Evolutionary conservation across 2,329 filamentous ascomycete genomes (phyloP), one percentile per base, ranked within the genome.

Genomic region (Trichoderma harzianum): DNA sequence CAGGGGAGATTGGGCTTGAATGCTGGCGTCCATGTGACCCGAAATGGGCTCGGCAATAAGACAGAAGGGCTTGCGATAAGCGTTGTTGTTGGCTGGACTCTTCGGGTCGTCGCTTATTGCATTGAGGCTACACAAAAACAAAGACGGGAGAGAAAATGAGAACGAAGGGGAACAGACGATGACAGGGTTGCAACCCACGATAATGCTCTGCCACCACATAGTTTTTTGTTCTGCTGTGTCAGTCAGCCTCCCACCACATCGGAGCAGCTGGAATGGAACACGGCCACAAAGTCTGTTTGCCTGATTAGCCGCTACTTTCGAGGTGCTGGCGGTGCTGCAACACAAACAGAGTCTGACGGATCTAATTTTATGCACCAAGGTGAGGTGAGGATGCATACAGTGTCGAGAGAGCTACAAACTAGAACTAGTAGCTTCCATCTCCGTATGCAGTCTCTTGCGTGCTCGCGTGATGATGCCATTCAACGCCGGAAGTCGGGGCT

Each of bases 351-450:
- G 43, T 67, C 64, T 67, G 64, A 67, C 64, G 51, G 55, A 53
- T 21, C 64, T 12, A 14, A 55, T 62, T 69, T 69, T 69, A 69
- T 69, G 66, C 66, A 69, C 66, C 66, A 69, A 69, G n/a, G 57
- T 62, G 66, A 69, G 57, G 55, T 5, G 39, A 43, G 39, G 39
- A 43, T 36, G n/a, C 28, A 53, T 62, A 69, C 66, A 69, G 66
- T 69, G 66, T 62, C 43, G 34, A 43, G 21, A 26, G 8, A 24
- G 21, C 36, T 39, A 51, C 18, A 51, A 24, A 36, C 24, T 18
- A 30, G n/a, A 34, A 26, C 32, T 39, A 39, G 32, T 39, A 24
- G 58, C 18, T 39, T 36, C 34, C 14, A 51, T 60, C 26, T 51
- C 30, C 24, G 10, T 24, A 7, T 14, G 43, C 39, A n/a, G 14